A percentile compares a stretch with the other conserved stretches of the same genome.
phyloP scores from a whole-genome alignment of 192 early-diverging fungal genomes.

The Mycoemilia scoparia region DNA sequence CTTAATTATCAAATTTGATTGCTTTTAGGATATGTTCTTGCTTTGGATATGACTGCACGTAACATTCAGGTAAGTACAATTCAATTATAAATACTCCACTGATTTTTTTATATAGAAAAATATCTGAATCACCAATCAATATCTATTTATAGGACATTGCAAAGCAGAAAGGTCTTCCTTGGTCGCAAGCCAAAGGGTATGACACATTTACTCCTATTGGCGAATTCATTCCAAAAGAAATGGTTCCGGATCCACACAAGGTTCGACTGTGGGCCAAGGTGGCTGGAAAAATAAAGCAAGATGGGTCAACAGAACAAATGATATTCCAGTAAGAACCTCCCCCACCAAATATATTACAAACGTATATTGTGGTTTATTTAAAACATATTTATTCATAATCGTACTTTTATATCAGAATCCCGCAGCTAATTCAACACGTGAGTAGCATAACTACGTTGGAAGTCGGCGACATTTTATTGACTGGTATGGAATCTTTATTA shows the following conservation, averaged over 20 bases:
- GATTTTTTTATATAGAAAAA: not conserved
- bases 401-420: constrained; percentile 36
- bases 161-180: constrained; percentile 71
- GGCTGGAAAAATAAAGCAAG: constrained; percentile 55
- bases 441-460: constrained; percentile 78
- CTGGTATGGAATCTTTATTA: too few species aligned
- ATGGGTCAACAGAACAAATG: constrained; percentile 82
- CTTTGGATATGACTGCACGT: constrained; percentile 83
- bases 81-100: not conserved
- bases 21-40: constrained; percentile 77
- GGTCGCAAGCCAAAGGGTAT: constrained; percentile 85
- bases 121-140: constrained; percentile 1
- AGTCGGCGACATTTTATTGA: constrained; percentile 75
- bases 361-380: not conserved
- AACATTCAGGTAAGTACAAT: constrained; percentile 41
- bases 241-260: constrained; percentile 51
- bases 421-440: constrained; percentile 59
- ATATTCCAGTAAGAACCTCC: constrained; percentile 62
- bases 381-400: not conserved
- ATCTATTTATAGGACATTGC: constrained; percentile 64
- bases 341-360: not conserved
- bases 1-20: too few species aligned
- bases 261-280: constrained; percentile 62
- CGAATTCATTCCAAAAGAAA: constrained; percentile 53
- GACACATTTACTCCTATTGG: constrained; percentile 90